Base-by-base conservation (phyloP, 192 early-diverging fungal species). In the Coemansia sp. region DNA sequence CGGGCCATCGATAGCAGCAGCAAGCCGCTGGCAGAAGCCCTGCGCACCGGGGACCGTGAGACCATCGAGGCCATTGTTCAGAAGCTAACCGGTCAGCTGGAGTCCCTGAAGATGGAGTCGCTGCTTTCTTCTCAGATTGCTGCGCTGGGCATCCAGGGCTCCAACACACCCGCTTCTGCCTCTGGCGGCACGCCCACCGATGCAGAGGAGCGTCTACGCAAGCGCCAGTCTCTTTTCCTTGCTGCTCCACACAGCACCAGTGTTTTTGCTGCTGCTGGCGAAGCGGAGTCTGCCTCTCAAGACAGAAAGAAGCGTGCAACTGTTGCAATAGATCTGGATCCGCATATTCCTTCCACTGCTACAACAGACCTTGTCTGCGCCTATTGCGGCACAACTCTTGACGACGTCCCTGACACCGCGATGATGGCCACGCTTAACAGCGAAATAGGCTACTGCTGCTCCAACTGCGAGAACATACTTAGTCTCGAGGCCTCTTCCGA, bases 361-460 rank as follows among this genome's bases (percentile, higher is more conserved):
- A 38, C 39, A 41, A n/a, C 65, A 5, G 53, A 62, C 0, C 53
- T 76, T 0, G 56, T 72, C 10, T 82, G 79, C 43, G 79, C 79
- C 4, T 82, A 82, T 49, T 82, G 79, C 61, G 74, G 74, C 19
- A 67, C 63, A 61, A 55, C 61, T 11, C 71, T 82, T 14, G 79
- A 76, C 43, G 71, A 69, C 20, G 71, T 68, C 38, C 43, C 50
- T 9, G 64, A 65, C 25, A 46, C 71, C 16, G 64, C 74, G 7
- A 68, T 70, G 5, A 81, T 72, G 67, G 67, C 70, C 5, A 58
- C 71, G 56, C 70, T 76, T n/a, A 68, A 51, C 57, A 75, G 74
- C 66, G 79, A 82, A 40, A 76, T 82, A 60, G 79, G 79, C 17
- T 82, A 82, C 51, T 82, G 79, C 65, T 82, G 79, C 68, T 67